A percentile compares a stretch with the other conserved stretches of the same genome.
These are phyloP conservation scores for Suillus cothurnatus DNA, from an alignment of 768 basidiomycete genomes.

Conservation along the genomic window DNA sequence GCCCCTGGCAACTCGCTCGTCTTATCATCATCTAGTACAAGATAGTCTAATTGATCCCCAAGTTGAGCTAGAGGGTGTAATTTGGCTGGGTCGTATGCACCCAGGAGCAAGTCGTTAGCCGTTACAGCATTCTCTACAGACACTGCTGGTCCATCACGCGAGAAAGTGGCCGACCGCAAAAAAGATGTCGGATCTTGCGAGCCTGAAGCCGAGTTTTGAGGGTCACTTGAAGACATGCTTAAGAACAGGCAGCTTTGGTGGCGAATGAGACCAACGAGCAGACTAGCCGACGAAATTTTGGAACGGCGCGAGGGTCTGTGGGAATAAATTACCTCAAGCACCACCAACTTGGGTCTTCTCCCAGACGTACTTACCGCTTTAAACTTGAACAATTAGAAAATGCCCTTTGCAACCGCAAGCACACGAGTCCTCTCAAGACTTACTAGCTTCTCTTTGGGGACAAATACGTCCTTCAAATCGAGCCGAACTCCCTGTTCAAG, in stretches of 20 bases:
- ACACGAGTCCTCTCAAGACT: conserved; percentile 26
- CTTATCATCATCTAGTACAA: conserved; percentile 96
- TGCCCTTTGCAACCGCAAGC: conserved; percentile 21
- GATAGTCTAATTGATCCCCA: conserved; percentile 92
- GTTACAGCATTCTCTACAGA: conserved; percentile 64
- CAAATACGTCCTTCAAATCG: conserved; percentile 14
- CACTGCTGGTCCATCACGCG: conserved; percentile 37
- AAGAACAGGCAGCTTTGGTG: conserved; percentile 17
- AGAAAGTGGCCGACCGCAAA: conserved; percentile 51
- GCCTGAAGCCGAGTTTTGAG: conserved; percentile 32
- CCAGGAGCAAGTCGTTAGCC: conserved; percentile 84
- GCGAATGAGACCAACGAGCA: conserved; percentile 22
- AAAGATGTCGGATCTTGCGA: conserved; percentile 50
- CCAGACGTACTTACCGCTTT: conserved; percentile 16
- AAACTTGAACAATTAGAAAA: conserved; percentile 33
- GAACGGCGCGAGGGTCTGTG: conserved; percentile 29
- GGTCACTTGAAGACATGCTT: conserved; percentile 33
- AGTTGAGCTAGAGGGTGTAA: conserved; percentile 93
- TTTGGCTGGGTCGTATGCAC: conserved; percentile 87
- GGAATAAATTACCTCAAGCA: conserved; percentile 17
- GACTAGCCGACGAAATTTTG: conserved; percentile 26
- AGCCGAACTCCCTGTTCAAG: conserved; percentile 25
- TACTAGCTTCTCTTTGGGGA: conserved; percentile 26
- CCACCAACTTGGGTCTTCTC: background rate
- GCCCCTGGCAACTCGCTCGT: conserved; percentile 87